A percentile compares a stretch with the other conserved stretches of the same genome.
phyloP scores from a whole-genome alignment of 371 early-diverging fungal species.

The Syncephalastrum sp. region DNA sequence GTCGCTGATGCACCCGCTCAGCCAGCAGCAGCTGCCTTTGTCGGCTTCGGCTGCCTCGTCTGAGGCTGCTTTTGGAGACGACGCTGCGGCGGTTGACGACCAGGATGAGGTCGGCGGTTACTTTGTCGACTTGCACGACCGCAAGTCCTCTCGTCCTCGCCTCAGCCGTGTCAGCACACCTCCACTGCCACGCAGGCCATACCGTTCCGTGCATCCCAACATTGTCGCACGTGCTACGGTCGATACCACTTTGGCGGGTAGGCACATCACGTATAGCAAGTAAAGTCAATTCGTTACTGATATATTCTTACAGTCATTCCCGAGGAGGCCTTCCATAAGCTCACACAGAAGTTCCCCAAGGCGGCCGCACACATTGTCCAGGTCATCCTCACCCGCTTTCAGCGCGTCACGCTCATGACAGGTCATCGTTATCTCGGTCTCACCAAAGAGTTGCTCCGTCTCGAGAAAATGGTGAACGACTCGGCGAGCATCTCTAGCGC shows the following conservation, averaged over 20 bases:
- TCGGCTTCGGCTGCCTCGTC: too few species aligned
- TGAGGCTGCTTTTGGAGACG: too few species aligned
- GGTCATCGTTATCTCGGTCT: slow-evolving; percentile 90
- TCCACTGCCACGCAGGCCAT: slow-evolving; percentile 9
- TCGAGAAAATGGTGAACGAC: slow-evolving; percentile 78
- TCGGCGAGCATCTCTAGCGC: slow-evolving; percentile 55
- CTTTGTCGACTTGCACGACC: not conserved
- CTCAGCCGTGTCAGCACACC: not conserved
- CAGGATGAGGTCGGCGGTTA: slow-evolving; percentile 10
- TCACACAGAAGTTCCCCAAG: slow-evolving; percentile 89
- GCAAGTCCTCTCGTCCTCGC: not conserved
- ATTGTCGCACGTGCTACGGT: slow-evolving; percentile 84
- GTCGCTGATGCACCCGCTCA: slow-evolving; percentile 2
- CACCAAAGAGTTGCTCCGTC: slow-evolving; percentile 81
- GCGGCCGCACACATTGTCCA: slow-evolving; percentile 95
- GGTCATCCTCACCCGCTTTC: slow-evolving; percentile 93
- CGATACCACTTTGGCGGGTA: slow-evolving; percentile 83
- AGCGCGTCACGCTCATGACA: slow-evolving; percentile 92
- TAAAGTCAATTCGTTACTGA: not conserved
- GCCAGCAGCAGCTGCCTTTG: not conserved
- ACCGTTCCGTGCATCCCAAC: slow-evolving; percentile 62
- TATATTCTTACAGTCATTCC: slow-evolving; percentile 70
- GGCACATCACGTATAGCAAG: not conserved
- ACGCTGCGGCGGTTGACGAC: not conserved
- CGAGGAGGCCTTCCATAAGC: slow-evolving; percentile 85